Percentiles rank a stretch among this genome's conserved stretches.
phyloP scores from a whole-genome alignment of 2,329 filamentous ascomycete species.

The Cladophialophora bantiana region DNA sequence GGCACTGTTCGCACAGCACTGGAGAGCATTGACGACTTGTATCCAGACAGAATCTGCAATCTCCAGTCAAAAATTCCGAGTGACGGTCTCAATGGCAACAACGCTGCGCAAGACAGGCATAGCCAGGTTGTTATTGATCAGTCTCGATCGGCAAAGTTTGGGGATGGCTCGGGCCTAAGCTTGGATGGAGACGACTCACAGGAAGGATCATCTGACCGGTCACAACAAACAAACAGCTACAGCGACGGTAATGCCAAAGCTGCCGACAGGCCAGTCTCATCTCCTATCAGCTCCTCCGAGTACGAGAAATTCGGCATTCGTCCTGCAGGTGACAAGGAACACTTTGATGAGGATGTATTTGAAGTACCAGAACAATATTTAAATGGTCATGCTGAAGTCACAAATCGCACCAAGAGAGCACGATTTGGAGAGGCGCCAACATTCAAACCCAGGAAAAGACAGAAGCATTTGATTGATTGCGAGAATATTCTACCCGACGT shows the following conservation, averaged over 20 bases:
- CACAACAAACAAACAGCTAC: not conserved
- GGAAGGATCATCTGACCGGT: not conserved
- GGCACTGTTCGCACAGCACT: conserved; percentile 74
- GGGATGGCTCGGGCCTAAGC: conserved; percentile 1
- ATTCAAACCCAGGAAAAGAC: conserved; percentile 33
- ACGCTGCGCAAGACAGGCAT: conserved; percentile 10
- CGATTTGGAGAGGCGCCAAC: conserved; percentile 22
- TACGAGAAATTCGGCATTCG: conserved; percentile 44
- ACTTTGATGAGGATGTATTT: conserved; percentile 45
- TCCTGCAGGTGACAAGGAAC: conserved; percentile 36
- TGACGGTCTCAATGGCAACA: not conserved
- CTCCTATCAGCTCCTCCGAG: conserved; percentile 41
- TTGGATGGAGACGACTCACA: conserved; percentile 9
- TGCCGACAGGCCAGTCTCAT: conserved; percentile 12
- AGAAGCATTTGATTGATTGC: conserved; percentile 35
- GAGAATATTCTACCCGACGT: conserved; percentile 35
- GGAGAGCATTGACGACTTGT: conserved; percentile 87
- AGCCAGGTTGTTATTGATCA: conserved; percentile 31
- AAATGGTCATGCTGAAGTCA: conserved; percentile 30
- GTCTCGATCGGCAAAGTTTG: conserved; percentile 9
- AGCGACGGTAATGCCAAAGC: not conserved
- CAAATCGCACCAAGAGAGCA: conserved; percentile 38
- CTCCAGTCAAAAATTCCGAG: not conserved
- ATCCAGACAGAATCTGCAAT: conserved; percentile 66
- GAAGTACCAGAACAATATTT: conserved; percentile 45